These are phyloP conservation scores for Babesia bovis DNA, from an alignment of 169 alveolate genomes.

Conservation along the genomic window DNA sequence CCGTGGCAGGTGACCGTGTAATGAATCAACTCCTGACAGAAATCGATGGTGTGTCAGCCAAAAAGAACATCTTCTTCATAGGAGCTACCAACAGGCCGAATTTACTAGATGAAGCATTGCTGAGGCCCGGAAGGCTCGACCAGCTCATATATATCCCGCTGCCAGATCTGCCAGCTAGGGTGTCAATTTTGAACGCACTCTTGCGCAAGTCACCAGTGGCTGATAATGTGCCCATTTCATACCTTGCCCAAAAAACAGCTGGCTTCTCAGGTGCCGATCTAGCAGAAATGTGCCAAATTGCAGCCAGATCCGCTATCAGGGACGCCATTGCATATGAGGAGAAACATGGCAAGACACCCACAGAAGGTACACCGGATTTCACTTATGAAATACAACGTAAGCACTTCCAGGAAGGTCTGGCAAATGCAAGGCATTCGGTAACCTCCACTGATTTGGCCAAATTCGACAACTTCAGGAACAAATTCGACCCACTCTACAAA, in stretches of 20 bases:
- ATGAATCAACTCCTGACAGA: slow-evolving; percentile 99
- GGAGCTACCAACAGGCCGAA: slow-evolving; percentile 99
- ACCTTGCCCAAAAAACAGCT: slow-evolving; percentile 97
- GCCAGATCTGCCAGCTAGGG: slow-evolving; percentile 98
- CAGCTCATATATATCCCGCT: slow-evolving; percentile 99
- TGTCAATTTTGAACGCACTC: slow-evolving; percentile 92
- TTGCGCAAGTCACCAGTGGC: slow-evolving; percentile 97
- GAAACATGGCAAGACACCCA: slow-evolving; percentile 66
- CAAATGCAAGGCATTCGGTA: slow-evolving; percentile 97
- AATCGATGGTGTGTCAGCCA: slow-evolving; percentile 99
- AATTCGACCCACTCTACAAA: slow-evolving; percentile 97
- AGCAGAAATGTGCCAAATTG: slow-evolving; percentile 98
- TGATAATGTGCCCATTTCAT: slow-evolving; percentile 94
- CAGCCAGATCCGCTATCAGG: slow-evolving; percentile 99
- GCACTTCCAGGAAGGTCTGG: slow-evolving; percentile 98
- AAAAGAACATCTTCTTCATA: slow-evolving; percentile 98
- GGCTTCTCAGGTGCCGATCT: slow-evolving; percentile 99
- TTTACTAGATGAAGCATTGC: slow-evolving; percentile 97
- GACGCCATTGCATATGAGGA: slow-evolving; percentile 91
- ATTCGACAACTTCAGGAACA: slow-evolving; percentile 95
- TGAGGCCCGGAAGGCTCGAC: slow-evolving; percentile 99
- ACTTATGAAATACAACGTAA: slow-evolving; percentile 94
- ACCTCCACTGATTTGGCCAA: slow-evolving; percentile 88
- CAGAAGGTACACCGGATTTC: slow-evolving; percentile 78
- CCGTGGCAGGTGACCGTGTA: slow-evolving; percentile 99